A percentile compares a stretch with the other conserved stretches of the same genome.
These are phyloP conservation scores for Knoxia roxburghii DNA, from an alignment of 257 asterid genomes.

Conservation along the genomic window DNA sequence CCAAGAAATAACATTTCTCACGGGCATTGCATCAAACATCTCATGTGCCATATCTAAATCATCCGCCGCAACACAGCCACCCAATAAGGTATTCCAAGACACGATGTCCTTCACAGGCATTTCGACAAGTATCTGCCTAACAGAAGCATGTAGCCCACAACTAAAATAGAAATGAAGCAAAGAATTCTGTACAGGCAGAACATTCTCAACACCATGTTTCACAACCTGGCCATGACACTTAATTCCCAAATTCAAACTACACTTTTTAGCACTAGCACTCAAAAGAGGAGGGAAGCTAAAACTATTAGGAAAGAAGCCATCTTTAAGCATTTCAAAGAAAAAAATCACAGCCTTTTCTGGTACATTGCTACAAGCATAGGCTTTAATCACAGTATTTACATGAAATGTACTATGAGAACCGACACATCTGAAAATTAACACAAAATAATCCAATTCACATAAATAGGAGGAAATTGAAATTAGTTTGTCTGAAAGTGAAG, in stretches of 20 bases:
- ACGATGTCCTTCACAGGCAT: slow-evolving; percentile 51
- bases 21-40: slow-evolving; percentile 57
- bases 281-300: slow-evolving; percentile 60
- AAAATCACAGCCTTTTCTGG: slow-evolving; percentile 40
- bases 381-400: slow-evolving; percentile 58
- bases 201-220: slow-evolving; percentile 54
- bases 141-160: slow-evolving; percentile 36
- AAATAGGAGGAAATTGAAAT: slow-evolving; percentile 38
- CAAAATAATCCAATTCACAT: slow-evolving; percentile 31
- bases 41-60: slow-evolving; percentile 46
- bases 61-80: slow-evolving; percentile 45
- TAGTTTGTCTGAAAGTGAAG: slow-evolving; percentile 59
- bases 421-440: slow-evolving; percentile 42
- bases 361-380: slow-evolving; percentile 35
- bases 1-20: slow-evolving; percentile 48
- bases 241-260: slow-evolving; percentile 41
- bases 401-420: slow-evolving; percentile 53
- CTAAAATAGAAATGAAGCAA: slow-evolving; percentile 54
- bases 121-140: slow-evolving; percentile 34
- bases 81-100: slow-evolving; percentile 53
- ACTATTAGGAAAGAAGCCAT: slow-evolving; percentile 50
- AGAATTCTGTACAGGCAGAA: slow-evolving; percentile 59
- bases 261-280: slow-evolving; percentile 54
- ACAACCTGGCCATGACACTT: slow-evolving; percentile 63
- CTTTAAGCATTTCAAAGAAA: slow-evolving; percentile 49